Percentiles rank a stretch among this genome's conserved stretches.
Conservation (phyloP, 371 early-diverging fungal genomes). For the Mucor ambiguus region DNA sequence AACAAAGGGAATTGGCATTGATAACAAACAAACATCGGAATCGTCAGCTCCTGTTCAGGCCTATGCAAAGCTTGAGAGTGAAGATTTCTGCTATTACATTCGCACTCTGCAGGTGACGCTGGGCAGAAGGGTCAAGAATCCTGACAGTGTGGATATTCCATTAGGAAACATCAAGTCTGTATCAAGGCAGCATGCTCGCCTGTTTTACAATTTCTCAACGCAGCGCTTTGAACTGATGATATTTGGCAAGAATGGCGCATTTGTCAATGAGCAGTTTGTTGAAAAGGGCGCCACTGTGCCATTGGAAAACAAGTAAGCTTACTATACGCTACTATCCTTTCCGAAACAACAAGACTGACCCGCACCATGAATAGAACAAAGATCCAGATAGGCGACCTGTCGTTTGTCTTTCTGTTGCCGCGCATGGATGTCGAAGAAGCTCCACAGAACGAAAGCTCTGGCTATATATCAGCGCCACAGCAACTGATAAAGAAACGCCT, state of each 20-base stretch:
- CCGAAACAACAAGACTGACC: neutral
- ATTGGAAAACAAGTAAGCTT: constrained; percentile 64
- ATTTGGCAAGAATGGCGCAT: constrained; percentile 86
- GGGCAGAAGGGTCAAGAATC: constrained; percentile 67
- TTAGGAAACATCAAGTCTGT: constrained; percentile 83
- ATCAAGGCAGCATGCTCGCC: constrained; percentile 84
- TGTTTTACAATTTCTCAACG: constrained; percentile 80
- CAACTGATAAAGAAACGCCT: constrained; percentile 34
- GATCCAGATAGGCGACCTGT: constrained; percentile 80
- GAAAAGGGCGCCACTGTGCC: constrained; percentile 71
- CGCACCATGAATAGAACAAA: constrained; percentile 47
- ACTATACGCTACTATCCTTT: too few relatives aligned
- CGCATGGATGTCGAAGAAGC: constrained; percentile 39
- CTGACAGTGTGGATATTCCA: constrained; percentile 74
- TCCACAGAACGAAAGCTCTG: constrained; percentile 17
- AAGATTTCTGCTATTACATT: constrained; percentile 81
- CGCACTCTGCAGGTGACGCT: constrained; percentile 76
- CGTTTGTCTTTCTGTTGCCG: constrained; percentile 77
- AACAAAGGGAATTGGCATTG: neutral
- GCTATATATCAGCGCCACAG: constrained; percentile 43
- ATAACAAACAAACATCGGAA: constrained; percentile 6
- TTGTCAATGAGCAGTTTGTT: constrained; percentile 78
- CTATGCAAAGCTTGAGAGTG: constrained; percentile 89
- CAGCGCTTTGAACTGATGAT: constrained; percentile 83
- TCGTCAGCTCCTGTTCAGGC: constrained; percentile 71